Conservation (phyloP, 1,284 basidiomycete genomes). For the Exobasidium rhododendri region DNA sequence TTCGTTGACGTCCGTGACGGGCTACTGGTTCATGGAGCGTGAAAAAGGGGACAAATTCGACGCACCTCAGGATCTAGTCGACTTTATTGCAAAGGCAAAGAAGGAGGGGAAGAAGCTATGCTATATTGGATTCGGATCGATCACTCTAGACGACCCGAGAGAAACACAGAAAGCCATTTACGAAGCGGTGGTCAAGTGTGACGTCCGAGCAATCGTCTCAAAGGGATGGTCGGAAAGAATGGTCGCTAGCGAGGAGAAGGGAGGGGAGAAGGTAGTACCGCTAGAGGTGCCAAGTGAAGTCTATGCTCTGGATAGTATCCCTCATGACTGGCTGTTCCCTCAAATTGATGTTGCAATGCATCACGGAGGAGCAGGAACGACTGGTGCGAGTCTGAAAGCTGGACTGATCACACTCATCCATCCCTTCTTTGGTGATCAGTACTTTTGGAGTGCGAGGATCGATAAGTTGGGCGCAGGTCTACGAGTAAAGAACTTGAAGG, state of each 20-base stretch:
- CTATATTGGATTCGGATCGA: conserved; percentile 56
- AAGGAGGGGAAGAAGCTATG: conserved; percentile 60
- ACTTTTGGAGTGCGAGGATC: conserved; percentile 47
- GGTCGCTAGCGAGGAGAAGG: conserved; percentile 26
- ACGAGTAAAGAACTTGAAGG: conserved; percentile 25
- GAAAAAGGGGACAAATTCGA: conserved; percentile 60
- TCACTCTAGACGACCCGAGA: conserved; percentile 47
- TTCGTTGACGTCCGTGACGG: conserved; percentile 37
- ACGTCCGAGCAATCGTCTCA: conserved; percentile 48
- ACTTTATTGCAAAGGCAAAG: conserved; percentile 64
- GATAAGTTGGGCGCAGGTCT: conserved; percentile 41
- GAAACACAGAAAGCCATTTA: conserved; percentile 52
- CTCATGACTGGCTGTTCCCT: conserved; percentile 33
- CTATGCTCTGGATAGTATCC: conserved; percentile 46
- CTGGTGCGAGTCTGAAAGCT: conserved; percentile 53
- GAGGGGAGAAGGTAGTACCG: conserved; percentile 2
- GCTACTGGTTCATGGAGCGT: conserved; percentile 44
- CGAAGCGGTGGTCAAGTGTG: conserved; percentile 36
- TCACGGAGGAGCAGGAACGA: conserved; percentile 72
- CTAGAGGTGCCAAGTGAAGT: conserved; percentile 47
- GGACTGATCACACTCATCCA: conserved; percentile 46
- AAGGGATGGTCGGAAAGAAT: conserved; percentile 47
- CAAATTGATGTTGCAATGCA: conserved; percentile 50
- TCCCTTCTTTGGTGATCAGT: conserved; percentile 51
- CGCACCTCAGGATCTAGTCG: conserved; percentile 61